Evolutionary conservation across 179 eudicot species (phyloP), one percentile per base, ranked within the genome.

Genomic region (Sideroxylon spinosum): DNA sequence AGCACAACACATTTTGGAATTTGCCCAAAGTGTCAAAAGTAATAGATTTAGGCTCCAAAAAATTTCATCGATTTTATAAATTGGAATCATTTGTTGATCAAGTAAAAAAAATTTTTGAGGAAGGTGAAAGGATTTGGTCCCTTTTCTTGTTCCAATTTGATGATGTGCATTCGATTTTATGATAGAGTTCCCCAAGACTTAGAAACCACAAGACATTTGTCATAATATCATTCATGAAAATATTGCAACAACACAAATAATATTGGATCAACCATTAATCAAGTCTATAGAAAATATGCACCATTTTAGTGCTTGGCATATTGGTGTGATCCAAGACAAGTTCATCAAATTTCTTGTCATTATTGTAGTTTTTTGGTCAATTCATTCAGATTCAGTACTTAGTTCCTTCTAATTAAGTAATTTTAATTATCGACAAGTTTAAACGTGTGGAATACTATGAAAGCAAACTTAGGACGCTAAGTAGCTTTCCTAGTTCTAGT

Each of bases 91-190:
- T 6, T 37, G 5, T 37, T 37, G 44, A 52, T 1, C 56, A 52
- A 2, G 29, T n/a, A 4, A 19, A n/a, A n/a, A n/a, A n/a, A n/a
- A n/a, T 44, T 53, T 28, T 78, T 88, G 0, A n/a, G 2, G 37
- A 71, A 68, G 11, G 50, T 83, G 0, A 72, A 82, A 23, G 90
- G 88, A 0, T 57, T 87, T 32, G 92, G 90, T 49, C 52, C 75
- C 12, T 89, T 89, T 77, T 28, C 74, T 26, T 25, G 74, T 48
- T 71, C 84, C n/a, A 89, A 82, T 70, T 57, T 89, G n/a, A 50
- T 82, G 7, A 84, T 87, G 90, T 87, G 89, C 62, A 11, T 81
- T 25, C 89, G 93, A 7, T 65, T 80, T 49, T 89, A 89, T 22
- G 59, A 78, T 8, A 53, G 44, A 17, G 57, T 89, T 52, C 89